These are phyloP conservation scores for Colletotrichum costaricense DNA, from an alignment of 2,329 filamentous ascomycete species.

Conservation along the genomic window DNA sequence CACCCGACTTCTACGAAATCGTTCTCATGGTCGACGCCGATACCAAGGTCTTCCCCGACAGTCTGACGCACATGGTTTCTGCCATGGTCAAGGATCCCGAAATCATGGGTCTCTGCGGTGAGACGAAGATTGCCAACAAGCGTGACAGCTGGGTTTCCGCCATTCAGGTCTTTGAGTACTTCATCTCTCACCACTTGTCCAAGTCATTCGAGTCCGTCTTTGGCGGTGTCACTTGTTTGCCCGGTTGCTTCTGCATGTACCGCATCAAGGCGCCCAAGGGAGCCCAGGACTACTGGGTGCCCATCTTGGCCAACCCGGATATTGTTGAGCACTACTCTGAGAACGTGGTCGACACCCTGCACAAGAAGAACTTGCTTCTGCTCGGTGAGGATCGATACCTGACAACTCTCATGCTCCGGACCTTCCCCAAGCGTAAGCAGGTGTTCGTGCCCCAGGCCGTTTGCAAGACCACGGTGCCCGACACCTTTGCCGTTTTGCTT, in stretches of 20 bases:
- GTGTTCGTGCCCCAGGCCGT: constrained; percentile 98
- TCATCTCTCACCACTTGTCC: constrained; percentile 96
- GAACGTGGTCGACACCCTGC: constrained; percentile 97
- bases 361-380: constrained; percentile 95
- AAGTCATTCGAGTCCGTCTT: constrained; percentile 99
- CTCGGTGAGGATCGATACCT: constrained; percentile 95
- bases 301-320: constrained; percentile 97
- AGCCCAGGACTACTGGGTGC: constrained; percentile 99
- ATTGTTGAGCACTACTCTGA: constrained; percentile 99
- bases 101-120: constrained; percentile 98
- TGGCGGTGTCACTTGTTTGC: constrained; percentile 97
- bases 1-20: constrained; percentile 96
- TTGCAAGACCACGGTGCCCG: constrained; percentile 97
- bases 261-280: constrained; percentile 99
- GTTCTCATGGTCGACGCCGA: constrained; percentile 99
- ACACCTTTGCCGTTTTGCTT: constrained; percentile 89
- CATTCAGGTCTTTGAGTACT: constrained; percentile 99
- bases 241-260: constrained; percentile 99
- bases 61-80: constrained; percentile 97
- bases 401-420: constrained; percentile 97
- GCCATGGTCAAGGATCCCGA: constrained; percentile 99
- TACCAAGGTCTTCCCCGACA: constrained; percentile 99
- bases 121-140: constrained; percentile 99
- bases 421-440: constrained; percentile 98
- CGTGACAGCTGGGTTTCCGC: constrained; percentile 93